A percentile compares a stretch with the other conserved stretches of the same genome.
These are phyloP conservation scores for Xerocomellus amylosporus DNA, from an alignment of 768 basidiomycete genomes.

Conservation along the genomic window DNA sequence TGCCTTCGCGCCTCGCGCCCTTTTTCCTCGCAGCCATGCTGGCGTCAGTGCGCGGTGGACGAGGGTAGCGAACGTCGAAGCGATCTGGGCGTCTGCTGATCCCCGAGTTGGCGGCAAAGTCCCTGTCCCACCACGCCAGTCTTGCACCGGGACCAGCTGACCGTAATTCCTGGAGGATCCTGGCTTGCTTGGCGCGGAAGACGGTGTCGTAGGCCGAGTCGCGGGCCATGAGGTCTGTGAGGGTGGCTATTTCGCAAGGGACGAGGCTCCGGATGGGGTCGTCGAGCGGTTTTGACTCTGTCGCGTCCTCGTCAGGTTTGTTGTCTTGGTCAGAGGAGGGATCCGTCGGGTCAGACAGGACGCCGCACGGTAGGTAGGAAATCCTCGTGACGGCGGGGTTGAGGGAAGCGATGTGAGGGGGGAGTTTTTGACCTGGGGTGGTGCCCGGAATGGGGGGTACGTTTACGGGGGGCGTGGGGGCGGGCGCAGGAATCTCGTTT, in stretches of 20 bases:
- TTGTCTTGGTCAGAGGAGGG: slow-evolving; percentile 22
- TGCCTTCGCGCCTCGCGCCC: slow-evolving; percentile 59
- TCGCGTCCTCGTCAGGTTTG: slow-evolving; percentile 19
- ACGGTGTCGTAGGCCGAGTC: slow-evolving; percentile 48
- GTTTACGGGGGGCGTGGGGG: slow-evolving; percentile 11
- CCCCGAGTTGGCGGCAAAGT: slow-evolving; percentile 35
- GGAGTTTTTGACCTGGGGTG: slow-evolving; percentile 30
- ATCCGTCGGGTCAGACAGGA: slow-evolving; percentile 20
- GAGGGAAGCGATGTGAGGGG: slow-evolving; percentile 32
- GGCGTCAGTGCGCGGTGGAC: slow-evolving; percentile 37
- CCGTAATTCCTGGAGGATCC: slow-evolving; percentile 51
- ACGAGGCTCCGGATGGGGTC: slow-evolving; percentile 29
- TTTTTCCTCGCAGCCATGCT: slow-evolving; percentile 44
- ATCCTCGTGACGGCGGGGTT: slow-evolving; percentile 33
- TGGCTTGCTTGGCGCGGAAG: slow-evolving; percentile 48
- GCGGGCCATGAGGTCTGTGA: slow-evolving; percentile 37
- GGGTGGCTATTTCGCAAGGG: slow-evolving; percentile 31
- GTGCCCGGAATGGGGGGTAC: slow-evolving; percentile 27
- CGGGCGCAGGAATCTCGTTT: slow-evolving; percentile 16
- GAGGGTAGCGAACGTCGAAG: slow-evolving; percentile 58
- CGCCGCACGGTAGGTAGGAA: slow-evolving; percentile 26
- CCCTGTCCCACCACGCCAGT: slow-evolving; percentile 66
- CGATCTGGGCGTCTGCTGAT: slow-evolving; percentile 30
- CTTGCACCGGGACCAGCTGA: slow-evolving; percentile 41
- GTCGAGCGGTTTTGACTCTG: slow-evolving; percentile 22